Base-by-base conservation (phyloP, 2,329 filamentous ascomycete genomes). In the Onygenales sp. region DNA sequence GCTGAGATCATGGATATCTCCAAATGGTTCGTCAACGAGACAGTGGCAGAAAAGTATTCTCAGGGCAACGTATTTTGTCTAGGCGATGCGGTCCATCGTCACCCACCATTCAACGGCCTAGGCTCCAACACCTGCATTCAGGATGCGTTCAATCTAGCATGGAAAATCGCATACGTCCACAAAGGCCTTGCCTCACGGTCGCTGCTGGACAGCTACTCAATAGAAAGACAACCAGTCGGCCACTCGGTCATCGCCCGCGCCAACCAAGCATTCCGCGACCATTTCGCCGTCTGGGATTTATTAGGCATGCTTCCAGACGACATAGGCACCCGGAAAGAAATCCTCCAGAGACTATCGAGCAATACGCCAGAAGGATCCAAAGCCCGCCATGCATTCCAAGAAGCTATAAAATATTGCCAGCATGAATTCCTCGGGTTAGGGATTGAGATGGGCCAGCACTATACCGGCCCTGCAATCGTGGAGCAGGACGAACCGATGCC, bases 1-100 rank as follows among this genome's bases (percentile, higher is more conserved):
- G 68, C 76, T 2, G 72, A 82, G 60, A 73, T 84, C 46, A 53
- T 81, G n/a, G 66, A 74, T 51, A 64, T 81, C 5, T 76, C 77
- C 7, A 78, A 77, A 58, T 85, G 82, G 82, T 71, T 69, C 51
- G 78, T 85, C 60, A 83, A 83, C 58, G 82, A 85, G 63, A 79
- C 72, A 5, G 77, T 83, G 1, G 82, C 81, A 0, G 76, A 82
- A 61, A 66, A 70, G 10, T 85, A 83, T 58, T 77, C 72, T 0
- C 64, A 74, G 5, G 72, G 73, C n/a, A 76, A 76, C 41, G 69
- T 78, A 41, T 76, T 79, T 64, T 80, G 78, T 55, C 67, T 83
- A 5, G 79, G 80, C 8, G 80, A 83, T 56, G 77, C 80, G 0
- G 77, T 77, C 1, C 80, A 83, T 60, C 72, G 79, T 1, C 80